These are phyloP conservation scores for Eleusine indica DNA, from an alignment of 176 grass and related monocot species.

Conservation along the genomic window DNA sequence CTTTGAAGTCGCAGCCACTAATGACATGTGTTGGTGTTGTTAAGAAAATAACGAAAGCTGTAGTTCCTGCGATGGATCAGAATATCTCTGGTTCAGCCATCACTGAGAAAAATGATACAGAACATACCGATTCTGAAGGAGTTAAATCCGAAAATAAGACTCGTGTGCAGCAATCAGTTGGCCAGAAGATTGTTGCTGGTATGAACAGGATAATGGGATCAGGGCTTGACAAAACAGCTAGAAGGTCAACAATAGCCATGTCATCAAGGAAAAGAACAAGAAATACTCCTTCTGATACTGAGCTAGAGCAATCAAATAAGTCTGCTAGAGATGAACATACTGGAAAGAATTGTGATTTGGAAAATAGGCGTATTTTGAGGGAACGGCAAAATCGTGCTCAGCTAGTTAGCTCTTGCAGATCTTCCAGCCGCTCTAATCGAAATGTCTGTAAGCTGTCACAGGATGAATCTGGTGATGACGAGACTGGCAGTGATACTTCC, in stretches of 20 bases:
- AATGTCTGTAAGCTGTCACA: conserved; percentile 29
- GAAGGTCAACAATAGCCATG: conserved; percentile 38
- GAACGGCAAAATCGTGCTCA: conserved; percentile 14
- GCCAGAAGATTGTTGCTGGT: conserved; percentile 49
- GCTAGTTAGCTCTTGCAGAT: conserved; percentile 30
- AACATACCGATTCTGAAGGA: conserved; percentile 48
- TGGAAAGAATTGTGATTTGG: conserved; percentile 31
- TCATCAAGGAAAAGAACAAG: conserved; percentile 49
- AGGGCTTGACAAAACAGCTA: conserved; percentile 35
- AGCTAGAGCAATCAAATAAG: conserved; percentile 33
- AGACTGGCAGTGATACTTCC: conserved; percentile 40
- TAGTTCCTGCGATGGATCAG: conserved; percentile 41
- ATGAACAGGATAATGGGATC: conserved; percentile 51
- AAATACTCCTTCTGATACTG: conserved; percentile 31
- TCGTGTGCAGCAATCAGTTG: conserved; percentile 32
- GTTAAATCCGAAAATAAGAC: conserved; percentile 54
- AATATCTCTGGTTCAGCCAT: conserved; percentile 51
- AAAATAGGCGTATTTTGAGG: conserved; percentile 38
- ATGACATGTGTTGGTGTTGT: conserved; percentile 23
- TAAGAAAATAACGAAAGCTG: conserved; percentile 38
- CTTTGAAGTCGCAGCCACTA: conserved; percentile 20
- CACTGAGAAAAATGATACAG: conserved; percentile 56
- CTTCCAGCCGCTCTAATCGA: conserved; percentile 27
- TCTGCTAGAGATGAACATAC: conserved; percentile 35
- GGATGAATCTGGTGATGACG: conserved; percentile 33